Evolutionary conservation across 2,329 filamentous ascomycete genomes (phyloP).

Genomic region (Phyllosticta ampelicida): DNA sequence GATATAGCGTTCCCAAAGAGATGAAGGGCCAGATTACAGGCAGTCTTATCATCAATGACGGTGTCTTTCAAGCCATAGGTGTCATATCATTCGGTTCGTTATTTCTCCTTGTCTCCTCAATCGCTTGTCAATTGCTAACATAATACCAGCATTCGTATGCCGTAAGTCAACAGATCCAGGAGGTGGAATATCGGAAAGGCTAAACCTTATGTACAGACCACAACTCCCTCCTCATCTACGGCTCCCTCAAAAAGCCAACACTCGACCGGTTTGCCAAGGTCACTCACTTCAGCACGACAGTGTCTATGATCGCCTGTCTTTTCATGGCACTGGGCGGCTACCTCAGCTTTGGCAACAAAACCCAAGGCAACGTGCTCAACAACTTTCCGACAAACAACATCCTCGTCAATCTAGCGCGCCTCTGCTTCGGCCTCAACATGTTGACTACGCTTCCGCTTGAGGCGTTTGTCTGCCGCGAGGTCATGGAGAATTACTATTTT

Average conservation of each 20-base stretch:
- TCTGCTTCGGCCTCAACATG: slow-evolving; percentile 99
- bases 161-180: slow-evolving; percentile 33
- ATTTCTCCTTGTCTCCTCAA: not conserved
- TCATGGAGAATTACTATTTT: slow-evolving; percentile 82
- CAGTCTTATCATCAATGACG: slow-evolving; percentile 67
- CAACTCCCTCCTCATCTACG: slow-evolving; percentile 95
- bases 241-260: slow-evolving; percentile 84
- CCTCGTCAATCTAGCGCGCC: slow-evolving; percentile 86
- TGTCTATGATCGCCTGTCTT: slow-evolving; percentile 88
- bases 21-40: slow-evolving; percentile 60
- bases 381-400: slow-evolving; percentile 87
- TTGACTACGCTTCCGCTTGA: slow-evolving; percentile 92
- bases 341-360: slow-evolving; percentile 84
- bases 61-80: slow-evolving; percentile 90
- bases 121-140: slow-evolving; percentile 11
- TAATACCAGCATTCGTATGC: slow-evolving; percentile 51
- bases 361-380: slow-evolving; percentile 91
- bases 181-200: not conserved
- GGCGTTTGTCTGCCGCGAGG: slow-evolving; percentile 93
- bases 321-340: slow-evolving; percentile 82
- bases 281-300: slow-evolving; percentile 83
- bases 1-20: slow-evolving; percentile 60
- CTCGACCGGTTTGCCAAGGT: slow-evolving; percentile 89
- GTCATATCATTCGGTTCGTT: slow-evolving; percentile 88
- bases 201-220: slow-evolving; percentile 47